Percentiles rank a stretch among this genome's conserved stretches.
phyloP scores from a whole-genome alignment of 176 grass and related monocot genomes.

The Dendrocalamus sinicus region DNA sequence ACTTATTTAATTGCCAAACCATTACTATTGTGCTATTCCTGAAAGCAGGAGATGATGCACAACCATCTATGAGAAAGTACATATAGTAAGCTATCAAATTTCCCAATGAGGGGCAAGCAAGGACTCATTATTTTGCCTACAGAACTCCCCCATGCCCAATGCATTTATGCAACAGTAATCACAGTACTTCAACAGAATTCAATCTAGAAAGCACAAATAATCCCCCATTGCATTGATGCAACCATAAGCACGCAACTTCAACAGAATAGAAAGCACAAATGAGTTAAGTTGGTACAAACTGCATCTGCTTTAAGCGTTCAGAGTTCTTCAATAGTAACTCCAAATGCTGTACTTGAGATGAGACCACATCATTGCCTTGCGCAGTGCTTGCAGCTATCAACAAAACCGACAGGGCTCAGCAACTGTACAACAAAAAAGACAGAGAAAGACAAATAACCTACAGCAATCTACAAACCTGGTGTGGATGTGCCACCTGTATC shows the following conservation, averaged over 20 bases:
- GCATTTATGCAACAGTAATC: background rate
- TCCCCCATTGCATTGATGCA: background rate
- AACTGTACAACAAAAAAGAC: slow-evolving; percentile 19
- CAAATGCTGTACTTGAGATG: slow-evolving; percentile 48
- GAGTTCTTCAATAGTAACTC: slow-evolving; percentile 48
- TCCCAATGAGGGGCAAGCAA: background rate
- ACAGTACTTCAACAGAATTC: background rate
- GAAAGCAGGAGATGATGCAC: background rate
- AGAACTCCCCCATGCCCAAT: background rate
- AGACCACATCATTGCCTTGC: slow-evolving; percentile 39
- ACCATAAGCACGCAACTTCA: background rate
- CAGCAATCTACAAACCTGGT: slow-evolving; percentile 38
- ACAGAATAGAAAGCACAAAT: background rate
- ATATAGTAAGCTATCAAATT: slow-evolving; percentile 28
- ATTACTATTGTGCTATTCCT: background rate
- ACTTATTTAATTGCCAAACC: background rate
- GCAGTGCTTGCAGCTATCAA: slow-evolving; percentile 42
- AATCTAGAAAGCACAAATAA: background rate
- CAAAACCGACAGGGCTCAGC: slow-evolving; percentile 16
- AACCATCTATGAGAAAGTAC: slow-evolving; percentile 3
- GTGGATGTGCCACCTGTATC: slow-evolving; percentile 45
- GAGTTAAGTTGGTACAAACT: slow-evolving; percentile 39
- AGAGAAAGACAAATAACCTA: background rate
- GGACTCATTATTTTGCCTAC: background rate
- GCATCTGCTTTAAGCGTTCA: slow-evolving; percentile 47